Base-by-base conservation (phyloP, 2,329 filamentous ascomycete species). In the Pleoardoris graminearum region DNA sequence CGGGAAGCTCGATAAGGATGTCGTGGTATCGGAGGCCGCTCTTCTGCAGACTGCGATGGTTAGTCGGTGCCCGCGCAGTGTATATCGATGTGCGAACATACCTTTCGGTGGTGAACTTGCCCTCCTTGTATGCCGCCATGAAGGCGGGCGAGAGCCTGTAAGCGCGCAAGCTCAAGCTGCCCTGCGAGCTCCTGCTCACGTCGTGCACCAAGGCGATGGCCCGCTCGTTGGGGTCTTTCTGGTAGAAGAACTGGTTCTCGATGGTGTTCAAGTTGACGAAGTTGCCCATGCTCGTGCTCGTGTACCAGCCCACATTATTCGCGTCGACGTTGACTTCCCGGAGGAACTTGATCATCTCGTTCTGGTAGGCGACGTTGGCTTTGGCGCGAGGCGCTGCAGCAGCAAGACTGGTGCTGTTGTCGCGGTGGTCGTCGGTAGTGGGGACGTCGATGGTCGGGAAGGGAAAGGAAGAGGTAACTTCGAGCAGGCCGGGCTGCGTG, bases 251-350 rank as follows among this genome's bases (percentile, higher is more conserved):
- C 77, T 97, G 92, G 81, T 97, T 99, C 83, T 99, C 94, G 76
- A 99, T 90, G 72, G 96, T 92, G 80, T 88, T 90, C 72, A 89
- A 76, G 81, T 92, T 97, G 81, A 97, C 83, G 67, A 97, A 97
- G 82, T 96, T 97, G 76, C 94, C 94, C 90, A 99, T 95, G 76
- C 91, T 96, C 59, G 92, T 91, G 79, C 91, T 97, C 54, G 91
- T 97, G 80, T 99, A 99, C 92, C 92, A 99, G 68, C 94, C 94
- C 55, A 96, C 91, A 69, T 91, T 95, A 81, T 97, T 96, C 62
- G 94, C 94, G 75, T 99, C 94, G 54, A 97, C 90, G 75, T 97
- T 99, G 70, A 99, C 94, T 78, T 97, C 94, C 75, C 93, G 89
- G 59, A 97, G 80, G 76, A 94, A 91, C 71, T 91, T 89, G 76